Evolutionary conservation across 1,284 basidiomycete species (phyloP).

Genomic region (Pisolithus thermaeus): DNA sequence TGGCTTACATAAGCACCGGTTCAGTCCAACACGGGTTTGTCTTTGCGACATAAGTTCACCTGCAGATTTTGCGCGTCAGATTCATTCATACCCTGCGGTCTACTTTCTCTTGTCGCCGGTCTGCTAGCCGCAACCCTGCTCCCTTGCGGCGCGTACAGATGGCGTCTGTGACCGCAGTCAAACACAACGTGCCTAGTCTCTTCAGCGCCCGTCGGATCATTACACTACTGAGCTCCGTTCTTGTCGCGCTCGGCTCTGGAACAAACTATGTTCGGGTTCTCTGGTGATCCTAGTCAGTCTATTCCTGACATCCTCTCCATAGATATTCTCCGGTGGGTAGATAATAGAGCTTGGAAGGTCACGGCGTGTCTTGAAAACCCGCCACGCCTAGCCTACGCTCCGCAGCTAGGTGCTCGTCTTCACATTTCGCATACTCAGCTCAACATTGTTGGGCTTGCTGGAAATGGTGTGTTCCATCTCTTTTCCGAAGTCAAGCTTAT

Average conservation of each 20-base stretch:
- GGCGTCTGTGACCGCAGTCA: neutral
- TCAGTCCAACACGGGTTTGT: too few relatives aligned
- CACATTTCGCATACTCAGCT: slow-evolving; percentile 68
- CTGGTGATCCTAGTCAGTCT: neutral
- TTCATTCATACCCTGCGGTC: too few relatives aligned
- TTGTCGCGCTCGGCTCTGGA: slow-evolving; percentile 54
- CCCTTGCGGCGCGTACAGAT: too few relatives aligned
- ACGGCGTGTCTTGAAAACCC: neutral
- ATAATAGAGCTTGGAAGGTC: neutral
- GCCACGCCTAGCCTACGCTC: slow-evolving; percentile 61
- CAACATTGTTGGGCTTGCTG: slow-evolving; percentile 67
- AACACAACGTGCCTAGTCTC: neutral
- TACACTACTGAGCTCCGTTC: slow-evolving; percentile 27
- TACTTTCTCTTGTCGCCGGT: too few relatives aligned
- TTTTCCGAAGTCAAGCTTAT: neutral
- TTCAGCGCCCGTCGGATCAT: neutral
- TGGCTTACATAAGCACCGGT: too few relatives aligned
- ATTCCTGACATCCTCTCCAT: neutral
- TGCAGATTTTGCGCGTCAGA: too few relatives aligned
- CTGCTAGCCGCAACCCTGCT: too few relatives aligned
- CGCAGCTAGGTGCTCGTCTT: slow-evolving; percentile 70
- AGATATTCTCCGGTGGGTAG: slow-evolving; percentile 1
- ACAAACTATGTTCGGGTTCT: slow-evolving; percentile 53
- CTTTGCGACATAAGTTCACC: too few relatives aligned
- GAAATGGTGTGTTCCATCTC: slow-evolving; percentile 44